Evolutionary conservation across 2,329 filamentous ascomycete species (phyloP).

Genomic region (Plenodomus lindquistii): DNA sequence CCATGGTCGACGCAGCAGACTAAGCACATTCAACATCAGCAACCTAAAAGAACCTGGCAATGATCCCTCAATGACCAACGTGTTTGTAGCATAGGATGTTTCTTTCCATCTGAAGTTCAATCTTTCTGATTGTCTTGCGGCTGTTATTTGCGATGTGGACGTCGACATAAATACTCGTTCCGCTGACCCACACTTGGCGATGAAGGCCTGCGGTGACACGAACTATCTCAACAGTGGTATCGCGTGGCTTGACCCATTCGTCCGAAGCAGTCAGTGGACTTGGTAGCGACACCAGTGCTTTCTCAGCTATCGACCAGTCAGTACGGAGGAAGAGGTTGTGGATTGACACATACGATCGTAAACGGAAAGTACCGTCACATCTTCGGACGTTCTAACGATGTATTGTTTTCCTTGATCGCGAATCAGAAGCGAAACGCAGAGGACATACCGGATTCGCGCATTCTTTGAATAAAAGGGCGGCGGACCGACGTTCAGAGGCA

Average conservation of each 20-base stretch:
- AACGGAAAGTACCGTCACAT: conserved; percentile 56
- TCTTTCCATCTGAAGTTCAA: conserved; percentile 58
- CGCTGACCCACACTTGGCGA: conserved; percentile 63
- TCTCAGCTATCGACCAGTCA: conserved; percentile 49
- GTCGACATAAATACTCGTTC: conserved; percentile 59
- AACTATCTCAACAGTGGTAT: conserved; percentile 49
- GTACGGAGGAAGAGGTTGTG: background rate
- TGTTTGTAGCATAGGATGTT: conserved; percentile 57
- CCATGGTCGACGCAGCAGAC: conserved; percentile 54
- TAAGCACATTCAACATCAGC: conserved; percentile 32
- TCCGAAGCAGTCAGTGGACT: conserved; percentile 57
- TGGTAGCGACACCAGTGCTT: conserved; percentile 57
- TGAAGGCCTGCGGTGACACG: conserved; percentile 58
- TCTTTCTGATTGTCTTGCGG: conserved; percentile 53
- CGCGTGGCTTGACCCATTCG: conserved; percentile 49
- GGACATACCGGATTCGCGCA: conserved; percentile 55
- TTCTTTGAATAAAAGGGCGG: conserved; percentile 58
- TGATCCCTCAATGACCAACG: conserved; percentile 30
- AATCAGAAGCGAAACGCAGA: conserved; percentile 54
- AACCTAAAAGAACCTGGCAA: background rate
- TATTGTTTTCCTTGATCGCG: conserved; percentile 54
- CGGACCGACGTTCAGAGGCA: conserved; percentile 59
- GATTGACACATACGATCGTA: conserved; percentile 53
- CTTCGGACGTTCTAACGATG: conserved; percentile 55
- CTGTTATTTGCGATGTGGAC: conserved; percentile 57